phyloP scores from a whole-genome alignment of 2,329 filamentous ascomycete species.

The Fusarium sp. region DNA sequence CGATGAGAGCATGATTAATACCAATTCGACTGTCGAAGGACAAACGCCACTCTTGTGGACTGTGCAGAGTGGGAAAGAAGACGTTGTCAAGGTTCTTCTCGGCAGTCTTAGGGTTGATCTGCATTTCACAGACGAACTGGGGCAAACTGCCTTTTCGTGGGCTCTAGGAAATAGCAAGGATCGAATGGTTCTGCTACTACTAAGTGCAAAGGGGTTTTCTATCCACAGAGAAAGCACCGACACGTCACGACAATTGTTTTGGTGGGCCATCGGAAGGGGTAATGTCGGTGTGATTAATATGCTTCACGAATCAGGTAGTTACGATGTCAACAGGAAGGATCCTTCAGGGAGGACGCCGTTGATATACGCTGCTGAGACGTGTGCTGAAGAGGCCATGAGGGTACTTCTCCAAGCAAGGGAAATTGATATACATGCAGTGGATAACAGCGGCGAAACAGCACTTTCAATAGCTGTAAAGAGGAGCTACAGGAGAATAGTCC shows the following conservation, averaged over 20 bases:
- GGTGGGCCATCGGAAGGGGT: accelerated
- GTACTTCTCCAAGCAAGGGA: too few relatives aligned
- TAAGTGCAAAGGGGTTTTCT: background rate
- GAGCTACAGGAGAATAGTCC: accelerated
- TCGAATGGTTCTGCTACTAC: background rate
- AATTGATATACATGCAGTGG: too few relatives aligned
- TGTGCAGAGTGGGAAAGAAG: accelerated
- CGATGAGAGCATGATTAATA: accelerated
- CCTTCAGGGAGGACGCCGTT: accelerated
- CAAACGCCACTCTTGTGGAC: background rate
- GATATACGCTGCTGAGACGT: accelerated
- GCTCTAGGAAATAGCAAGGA: background rate
- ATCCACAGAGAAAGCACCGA: background rate
- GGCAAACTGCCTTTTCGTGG: background rate
- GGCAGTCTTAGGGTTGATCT: accelerated
- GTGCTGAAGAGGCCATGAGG: background rate
- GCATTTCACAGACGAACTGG: accelerated
- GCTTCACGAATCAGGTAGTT: background rate
- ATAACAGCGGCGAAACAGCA: accelerated
- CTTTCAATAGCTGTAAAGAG: accelerated
- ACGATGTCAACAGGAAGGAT: background rate
- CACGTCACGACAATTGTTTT: background rate
- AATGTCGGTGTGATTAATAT: accelerated
- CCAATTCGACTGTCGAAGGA: accelerated
- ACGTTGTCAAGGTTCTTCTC: background rate